Percentiles rank a stretch among this genome's conserved stretches.
Evolutionary conservation across 805 yeast genomes (phyloP).

Genomic region (Yarrowia yakushimensis): DNA sequence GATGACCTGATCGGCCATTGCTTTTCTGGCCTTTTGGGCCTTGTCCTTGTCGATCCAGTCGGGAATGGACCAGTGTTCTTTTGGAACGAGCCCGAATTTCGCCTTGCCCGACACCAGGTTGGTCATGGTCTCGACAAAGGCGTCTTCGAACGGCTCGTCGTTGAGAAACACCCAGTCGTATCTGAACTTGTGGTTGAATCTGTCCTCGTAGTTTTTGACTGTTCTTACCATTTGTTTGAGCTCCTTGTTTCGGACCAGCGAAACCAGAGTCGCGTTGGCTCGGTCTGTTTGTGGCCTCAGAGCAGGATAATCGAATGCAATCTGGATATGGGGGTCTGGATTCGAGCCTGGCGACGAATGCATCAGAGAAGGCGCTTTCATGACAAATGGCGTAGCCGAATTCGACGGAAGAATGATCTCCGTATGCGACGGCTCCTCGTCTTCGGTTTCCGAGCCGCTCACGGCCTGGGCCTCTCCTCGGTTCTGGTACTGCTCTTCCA

Average conservation of each 20-base stretch:
- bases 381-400: conserved; percentile 17
- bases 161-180: conserved; percentile 82
- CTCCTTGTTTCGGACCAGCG: conserved; percentile 68
- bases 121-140: conserved; percentile 50
- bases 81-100: conserved; percentile 59
- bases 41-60: conserved; percentile 54
- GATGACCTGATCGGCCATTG: conserved; percentile 46
- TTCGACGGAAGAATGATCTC: conserved; percentile 6
- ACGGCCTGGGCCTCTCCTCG: conserved; percentile 23
- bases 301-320: conserved; percentile 19
- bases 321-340: conserved; percentile 21
- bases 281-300: conserved; percentile 25
- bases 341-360: conserved; percentile 21
- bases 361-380: conserved; percentile 21
- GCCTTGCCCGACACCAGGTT: conserved; percentile 57
- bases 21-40: conserved; percentile 46
- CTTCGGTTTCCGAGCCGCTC: not conserved
- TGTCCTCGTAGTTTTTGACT: conserved; percentile 58
- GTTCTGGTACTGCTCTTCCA: conserved; percentile 22
- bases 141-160: conserved; percentile 58
- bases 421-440: conserved; percentile 14
- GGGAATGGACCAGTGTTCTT: conserved; percentile 69
- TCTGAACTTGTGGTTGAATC: conserved; percentile 58
- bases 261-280: conserved; percentile 60
- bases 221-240: conserved; percentile 55